Base-by-base conservation (phyloP, 2,329 filamentous ascomycete genomes). In the Dothiorella sarmentorum region DNA sequence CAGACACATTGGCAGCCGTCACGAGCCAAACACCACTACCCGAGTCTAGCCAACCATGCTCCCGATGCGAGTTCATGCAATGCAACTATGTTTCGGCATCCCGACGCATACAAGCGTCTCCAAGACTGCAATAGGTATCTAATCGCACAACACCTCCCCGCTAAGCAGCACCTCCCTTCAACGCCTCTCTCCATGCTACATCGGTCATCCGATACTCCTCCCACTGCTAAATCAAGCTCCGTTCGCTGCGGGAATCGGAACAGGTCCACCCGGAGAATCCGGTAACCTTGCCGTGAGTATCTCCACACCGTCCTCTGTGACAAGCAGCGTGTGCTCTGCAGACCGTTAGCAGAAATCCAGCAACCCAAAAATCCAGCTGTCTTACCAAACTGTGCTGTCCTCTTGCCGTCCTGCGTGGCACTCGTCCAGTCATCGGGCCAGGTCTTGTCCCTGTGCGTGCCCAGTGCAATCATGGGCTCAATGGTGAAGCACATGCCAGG, bases 371-470 rank as follows among this genome's bases (percentile, higher is more conserved):
- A 6, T 13, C 4, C 27, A 27, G 40, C 29, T 11, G 24, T 37
- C 85, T 73, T 77, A 91, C 88, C 89, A 69, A 99, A 99, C 71
- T 99, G 94, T 9, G 94, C 94, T 15, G 92, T 96, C 70, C 85
- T 81, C 74, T 88, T 89, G 52, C 94, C 94, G 71, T 99, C 94
- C 59, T 87, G 84, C 0, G 94, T 99, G 4, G 90, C 90, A 74
- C 91, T 96, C 1, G 94, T 99, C 94, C 94, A 99, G 78, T 97
- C 91, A 72, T 99, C 94, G 0, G 94, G 94, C 94, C 94, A 99
- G 0, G 91, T 97, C 72, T 94, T 88, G 70, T 99, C 94, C 63
- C 85, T 85, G 75, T 96, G 90, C 61, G 90, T 92, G 60, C 94
- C 94, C 58, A 97, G 75, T 38, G 91, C 91, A 71, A 99, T 92